Percentiles rank a stretch among this genome's conserved stretches.
Evolutionary conservation across 352 stramenopile species (phyloP).

Genomic region (Phytopythium mirpurense): DNA sequence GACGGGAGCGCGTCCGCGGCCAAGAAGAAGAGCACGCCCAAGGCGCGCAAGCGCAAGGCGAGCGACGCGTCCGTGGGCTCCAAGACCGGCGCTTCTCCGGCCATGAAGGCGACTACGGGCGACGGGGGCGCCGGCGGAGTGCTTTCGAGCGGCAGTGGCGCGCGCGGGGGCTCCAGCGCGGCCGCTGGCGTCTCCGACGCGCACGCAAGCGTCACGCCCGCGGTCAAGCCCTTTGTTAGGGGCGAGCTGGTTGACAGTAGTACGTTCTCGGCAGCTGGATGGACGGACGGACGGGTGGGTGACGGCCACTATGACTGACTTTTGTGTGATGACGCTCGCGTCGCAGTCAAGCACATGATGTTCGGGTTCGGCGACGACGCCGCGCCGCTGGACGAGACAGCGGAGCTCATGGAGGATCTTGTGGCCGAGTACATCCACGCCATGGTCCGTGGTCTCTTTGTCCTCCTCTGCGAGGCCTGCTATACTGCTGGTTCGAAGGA

Average conservation of each 20-base stretch:
- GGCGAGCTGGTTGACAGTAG: constrained; percentile 79
- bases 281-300: background rate
- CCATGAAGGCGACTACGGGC: constrained; percentile 27
- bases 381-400: constrained; percentile 66
- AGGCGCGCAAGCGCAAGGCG: constrained; percentile 69
- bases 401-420: constrained; percentile 82
- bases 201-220: constrained; percentile 7
- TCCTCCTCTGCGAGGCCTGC: too few species aligned
- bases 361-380: constrained; percentile 81
- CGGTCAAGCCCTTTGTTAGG: constrained; percentile 70
- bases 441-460: constrained; percentile 47
- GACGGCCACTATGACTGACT: background rate
- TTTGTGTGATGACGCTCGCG: too few species aligned
- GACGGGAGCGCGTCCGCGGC: constrained; percentile 4
- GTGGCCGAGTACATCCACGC: constrained; percentile 76
- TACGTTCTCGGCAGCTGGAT: constrained; percentile 26
- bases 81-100: constrained; percentile 26
- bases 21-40: constrained; percentile 74
- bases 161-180: background rate
- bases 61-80: constrained; percentile 41
- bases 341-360: constrained; percentile 86
- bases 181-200: constrained; percentile 9
- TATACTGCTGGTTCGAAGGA: too few species aligned
- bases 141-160: background rate
- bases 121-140: constrained; percentile 19